Conservation (phyloP, 345 rosid species). For the Bretschneidera sinensis region DNA sequence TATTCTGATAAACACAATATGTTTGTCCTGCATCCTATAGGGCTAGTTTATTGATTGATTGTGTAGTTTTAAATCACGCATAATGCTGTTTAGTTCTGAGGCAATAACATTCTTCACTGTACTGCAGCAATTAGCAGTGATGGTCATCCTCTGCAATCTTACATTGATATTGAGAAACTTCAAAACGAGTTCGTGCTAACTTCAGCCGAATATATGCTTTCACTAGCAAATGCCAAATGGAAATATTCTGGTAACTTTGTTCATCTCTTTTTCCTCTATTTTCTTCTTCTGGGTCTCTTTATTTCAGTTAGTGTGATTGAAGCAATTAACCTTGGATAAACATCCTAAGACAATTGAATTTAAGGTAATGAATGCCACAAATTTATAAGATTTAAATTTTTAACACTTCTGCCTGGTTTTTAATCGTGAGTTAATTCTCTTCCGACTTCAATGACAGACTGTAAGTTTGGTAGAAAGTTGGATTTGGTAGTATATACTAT, state of each 20-base stretch:
- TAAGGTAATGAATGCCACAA: neutral
- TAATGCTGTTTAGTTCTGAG: conserved; percentile 7
- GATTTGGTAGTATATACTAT: neutral
- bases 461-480: too few species aligned
- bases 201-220: conserved; percentile 78
- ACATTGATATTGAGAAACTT: conserved; percentile 61
- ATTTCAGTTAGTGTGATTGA: neutral
- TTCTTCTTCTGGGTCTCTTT: neutral
- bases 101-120: conserved; percentile 13
- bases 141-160: conserved; percentile 39
- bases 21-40: neutral
- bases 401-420: neutral
- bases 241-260: conserved; percentile 52
- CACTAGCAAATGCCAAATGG: conserved; percentile 60
- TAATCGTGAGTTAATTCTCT: too few species aligned
- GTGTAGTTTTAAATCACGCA: conserved; percentile 15
- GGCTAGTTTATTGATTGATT: neutral
- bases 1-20: neutral
- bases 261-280: neutral
- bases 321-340: neutral
- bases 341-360: too few species aligned
- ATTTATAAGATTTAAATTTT: too few species aligned
- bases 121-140: conserved; percentile 39
- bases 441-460: too few species aligned
- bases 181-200: conserved; percentile 76